Evolutionary conservation across 805 yeast species (phyloP).

Genomic region (Torulaspora gathmanii): DNA sequence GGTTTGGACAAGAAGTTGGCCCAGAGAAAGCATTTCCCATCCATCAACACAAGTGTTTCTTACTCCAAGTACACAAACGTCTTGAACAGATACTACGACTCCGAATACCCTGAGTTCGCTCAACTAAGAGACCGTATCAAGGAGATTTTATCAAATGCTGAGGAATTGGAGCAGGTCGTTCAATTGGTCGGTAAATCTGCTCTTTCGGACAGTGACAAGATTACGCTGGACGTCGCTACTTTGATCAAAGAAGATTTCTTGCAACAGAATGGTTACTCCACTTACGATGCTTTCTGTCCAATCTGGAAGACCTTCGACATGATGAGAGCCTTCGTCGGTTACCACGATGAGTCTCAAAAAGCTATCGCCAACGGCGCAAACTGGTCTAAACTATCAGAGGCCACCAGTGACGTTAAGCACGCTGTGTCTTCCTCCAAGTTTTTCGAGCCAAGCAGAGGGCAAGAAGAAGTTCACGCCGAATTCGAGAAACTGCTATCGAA

Average conservation of each 20-base stretch:
- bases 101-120: conserved; percentile 88
- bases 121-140: conserved; percentile 82
- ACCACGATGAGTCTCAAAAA: conserved; percentile 96
- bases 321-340: conserved; percentile 92
- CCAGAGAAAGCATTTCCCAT: conserved; percentile 99
- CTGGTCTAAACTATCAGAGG: conserved; percentile 89
- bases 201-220: conserved; percentile 92
- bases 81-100: conserved; percentile 77
- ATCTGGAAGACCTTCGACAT: conserved; percentile 97
- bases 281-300: conserved; percentile 98
- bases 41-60: conserved; percentile 92
- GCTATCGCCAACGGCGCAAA: conserved; percentile 89
- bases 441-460: conserved; percentile 91
- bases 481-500: conserved; percentile 68
- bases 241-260: conserved; percentile 96
- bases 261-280: conserved; percentile 98
- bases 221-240: conserved; percentile 86
- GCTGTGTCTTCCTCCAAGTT: conserved; percentile 92
- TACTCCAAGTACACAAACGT: conserved; percentile 94
- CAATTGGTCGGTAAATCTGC: conserved; percentile 99
- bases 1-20: conserved; percentile 98
- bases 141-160: conserved; percentile 94
- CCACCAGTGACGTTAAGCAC: conserved; percentile 88
- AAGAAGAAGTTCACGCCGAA: conserved; percentile 67
- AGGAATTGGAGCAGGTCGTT: conserved; percentile 97